phyloP scores from a whole-genome alignment of 1,284 basidiomycete species.

The Tilletia indica region DNA sequence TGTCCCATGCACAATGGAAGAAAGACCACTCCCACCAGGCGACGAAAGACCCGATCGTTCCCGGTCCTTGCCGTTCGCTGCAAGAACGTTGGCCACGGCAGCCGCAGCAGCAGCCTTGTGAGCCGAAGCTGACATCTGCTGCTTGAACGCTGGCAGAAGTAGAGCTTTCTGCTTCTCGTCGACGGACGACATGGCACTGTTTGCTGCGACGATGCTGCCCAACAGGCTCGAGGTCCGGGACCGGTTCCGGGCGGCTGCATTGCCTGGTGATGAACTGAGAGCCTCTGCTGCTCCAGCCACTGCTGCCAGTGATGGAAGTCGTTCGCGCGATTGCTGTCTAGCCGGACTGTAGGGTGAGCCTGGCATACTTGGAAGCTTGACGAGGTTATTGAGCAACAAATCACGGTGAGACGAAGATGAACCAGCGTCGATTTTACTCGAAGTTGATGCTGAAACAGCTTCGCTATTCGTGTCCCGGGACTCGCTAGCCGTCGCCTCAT shows the following conservation, averaged over 20 bases:
- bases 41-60: not conserved
- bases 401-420: not conserved
- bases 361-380: not conserved
- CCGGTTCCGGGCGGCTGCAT: not conserved
- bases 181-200: conserved; percentile 15
- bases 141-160: conserved; percentile 18
- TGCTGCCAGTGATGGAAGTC: conserved; percentile 1
- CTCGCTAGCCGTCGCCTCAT: not conserved
- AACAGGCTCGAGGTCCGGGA: conserved; percentile 10
- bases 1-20: not conserved
- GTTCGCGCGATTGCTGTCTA: not conserved
- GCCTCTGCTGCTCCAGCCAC: conserved; percentile 8
- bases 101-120: conserved; percentile 13
- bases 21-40: not conserved
- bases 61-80: not conserved
- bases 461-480: not conserved
- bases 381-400: not conserved
- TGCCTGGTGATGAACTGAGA: not conserved
- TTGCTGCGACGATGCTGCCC: not conserved
- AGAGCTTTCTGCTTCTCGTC: conserved; percentile 20
- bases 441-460: not conserved
- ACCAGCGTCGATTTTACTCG: too few relatives aligned
- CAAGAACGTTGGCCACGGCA: not conserved
- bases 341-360: not conserved
- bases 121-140: conserved; percentile 11